Conservation (phyloP, 768 basidiomycete species). For the Pleurotus tuoliensis region DNA sequence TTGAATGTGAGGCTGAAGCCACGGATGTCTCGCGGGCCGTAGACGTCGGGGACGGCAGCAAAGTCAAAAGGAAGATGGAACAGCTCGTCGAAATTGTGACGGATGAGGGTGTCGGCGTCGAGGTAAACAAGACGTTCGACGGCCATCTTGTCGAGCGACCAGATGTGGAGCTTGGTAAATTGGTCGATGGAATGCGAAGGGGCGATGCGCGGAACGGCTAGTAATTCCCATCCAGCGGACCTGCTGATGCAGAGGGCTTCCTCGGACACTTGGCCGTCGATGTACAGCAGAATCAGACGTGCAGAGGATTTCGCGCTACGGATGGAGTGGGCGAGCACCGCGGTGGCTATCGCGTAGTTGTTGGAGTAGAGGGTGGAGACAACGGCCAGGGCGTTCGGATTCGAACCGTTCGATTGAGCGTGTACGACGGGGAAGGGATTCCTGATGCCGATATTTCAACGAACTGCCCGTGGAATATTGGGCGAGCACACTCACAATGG, state of each 20-base stretch:
- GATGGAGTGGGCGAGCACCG: conserved; percentile 25
- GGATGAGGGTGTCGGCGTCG: conserved; percentile 39
- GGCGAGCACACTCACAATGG: conserved; percentile 16
- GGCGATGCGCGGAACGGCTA: conserved; percentile 30
- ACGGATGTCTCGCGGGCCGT: conserved; percentile 14
- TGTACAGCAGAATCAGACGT: conserved; percentile 23
- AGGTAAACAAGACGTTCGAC: conserved; percentile 33
- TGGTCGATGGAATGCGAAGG: conserved; percentile 39
- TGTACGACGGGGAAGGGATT: conserved; percentile 14
- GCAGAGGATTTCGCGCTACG: conserved; percentile 19
- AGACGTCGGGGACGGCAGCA: conserved; percentile 39
- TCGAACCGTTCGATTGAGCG: not conserved
- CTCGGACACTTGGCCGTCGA: conserved; percentile 29
- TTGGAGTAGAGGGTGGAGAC: conserved; percentile 26
- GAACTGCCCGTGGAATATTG: not conserved
- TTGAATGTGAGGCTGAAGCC: conserved; percentile 35
- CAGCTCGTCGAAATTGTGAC: conserved; percentile 39
- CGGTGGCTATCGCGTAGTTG: conserved; percentile 22
- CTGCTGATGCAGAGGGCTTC: conserved; percentile 34
- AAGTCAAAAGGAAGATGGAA: conserved; percentile 36
- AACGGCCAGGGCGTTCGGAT: conserved; percentile 16
- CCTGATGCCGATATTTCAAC: conserved; percentile 1
- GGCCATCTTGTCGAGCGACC: conserved; percentile 30
- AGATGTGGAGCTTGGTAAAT: conserved; percentile 40
- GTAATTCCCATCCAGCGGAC: conserved; percentile 34